Base-by-base conservation (phyloP, 2,329 filamentous ascomycete genomes). In the Aspergillus versicolor region DNA sequence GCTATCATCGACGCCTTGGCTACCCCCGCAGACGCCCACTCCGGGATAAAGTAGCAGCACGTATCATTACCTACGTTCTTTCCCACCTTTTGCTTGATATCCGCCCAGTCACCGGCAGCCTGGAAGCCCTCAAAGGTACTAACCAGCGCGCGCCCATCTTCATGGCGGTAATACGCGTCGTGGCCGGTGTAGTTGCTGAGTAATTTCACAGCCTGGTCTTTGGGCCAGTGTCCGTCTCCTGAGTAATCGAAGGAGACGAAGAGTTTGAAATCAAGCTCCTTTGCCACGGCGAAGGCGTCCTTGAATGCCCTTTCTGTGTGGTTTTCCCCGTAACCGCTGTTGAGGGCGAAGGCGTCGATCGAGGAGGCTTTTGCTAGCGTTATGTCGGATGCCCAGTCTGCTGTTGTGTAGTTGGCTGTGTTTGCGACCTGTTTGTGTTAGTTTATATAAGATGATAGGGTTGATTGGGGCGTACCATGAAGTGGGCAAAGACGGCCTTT, bases 51-150 rank as follows among this genome's bases (percentile, higher is more conserved):
- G 63, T 77, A 78, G 54, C 73, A 73, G 15, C 68, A 45, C 17
- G 7, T n/a, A 4, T 27, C 22, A n/a, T 32, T 32, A 4, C 11
- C 27, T 7, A 45, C 38, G 11, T 1, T 11, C 3, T 38, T 24
- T 0, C 8, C 66, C 1, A 73, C 73, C 15, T 65, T 63, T 9
- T 64, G 62, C 57, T 78, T 81, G 66, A 81, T 79, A 3, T 61
- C 62, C 9, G 56, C 32, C 80, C 80, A 82, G 61, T 82, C 79
- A 4, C 66, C 62, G 4, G 70, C 70, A 9, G 70, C 72, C 15
- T 70, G 64, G 3, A 75, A 60, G 2, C 81, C 81, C 62, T 82
- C 77, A 30, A 79, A 79, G 2, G 77, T 79, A 1, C 74, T 76
- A 0, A 76, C 73, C 2, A 79, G 62, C 0, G 76, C 72, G 40